Evolutionary conservation across 352 stramenopile genomes (phyloP).

Genomic region (Globisporangium emineosum): DNA sequence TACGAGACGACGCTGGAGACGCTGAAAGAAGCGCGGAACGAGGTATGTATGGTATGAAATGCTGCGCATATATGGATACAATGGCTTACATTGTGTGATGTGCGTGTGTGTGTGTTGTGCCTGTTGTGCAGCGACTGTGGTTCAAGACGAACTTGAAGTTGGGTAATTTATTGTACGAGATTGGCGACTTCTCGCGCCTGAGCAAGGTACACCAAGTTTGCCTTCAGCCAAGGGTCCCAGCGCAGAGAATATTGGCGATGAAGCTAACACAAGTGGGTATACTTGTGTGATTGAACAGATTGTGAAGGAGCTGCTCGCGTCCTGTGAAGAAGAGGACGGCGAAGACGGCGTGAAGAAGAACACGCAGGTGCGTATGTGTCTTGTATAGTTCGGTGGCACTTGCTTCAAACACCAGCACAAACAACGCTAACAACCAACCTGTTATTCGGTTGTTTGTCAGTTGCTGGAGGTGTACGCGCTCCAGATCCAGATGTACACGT

Average conservation of each 20-base stretch:
- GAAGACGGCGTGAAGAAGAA: constrained; percentile 87
- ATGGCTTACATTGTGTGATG: neutral
- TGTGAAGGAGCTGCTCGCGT: constrained; percentile 82
- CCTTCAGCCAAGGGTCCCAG: neutral
- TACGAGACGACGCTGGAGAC: constrained; percentile 86
- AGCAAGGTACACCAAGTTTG: constrained; percentile 46
- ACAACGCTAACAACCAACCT: neutral
- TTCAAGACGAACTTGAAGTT: constrained; percentile 97
- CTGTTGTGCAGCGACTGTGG: constrained; percentile 74
- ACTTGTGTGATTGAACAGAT: constrained; percentile 30
- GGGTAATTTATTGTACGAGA: constrained; percentile 91
- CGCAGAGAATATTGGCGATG: neutral
- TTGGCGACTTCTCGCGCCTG: constrained; percentile 63
- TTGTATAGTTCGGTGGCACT: neutral
- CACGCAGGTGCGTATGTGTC: constrained; percentile 38
- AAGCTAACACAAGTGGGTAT: neutral
- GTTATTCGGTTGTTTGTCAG: constrained; percentile 28
- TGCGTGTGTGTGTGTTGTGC: neutral
- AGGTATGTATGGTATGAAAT: constrained; percentile 24
- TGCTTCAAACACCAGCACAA: neutral
- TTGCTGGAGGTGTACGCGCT: constrained; percentile 92
- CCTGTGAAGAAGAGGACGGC: constrained; percentile 78
- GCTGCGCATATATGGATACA: neutral
- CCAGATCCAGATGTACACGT: constrained; percentile 92
- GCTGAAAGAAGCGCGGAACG: constrained; percentile 78